A percentile compares a stretch with the other conserved stretches of the same genome.
phyloP scores from a whole-genome alignment of 257 asterid species.

The Rhazya stricta region DNA sequence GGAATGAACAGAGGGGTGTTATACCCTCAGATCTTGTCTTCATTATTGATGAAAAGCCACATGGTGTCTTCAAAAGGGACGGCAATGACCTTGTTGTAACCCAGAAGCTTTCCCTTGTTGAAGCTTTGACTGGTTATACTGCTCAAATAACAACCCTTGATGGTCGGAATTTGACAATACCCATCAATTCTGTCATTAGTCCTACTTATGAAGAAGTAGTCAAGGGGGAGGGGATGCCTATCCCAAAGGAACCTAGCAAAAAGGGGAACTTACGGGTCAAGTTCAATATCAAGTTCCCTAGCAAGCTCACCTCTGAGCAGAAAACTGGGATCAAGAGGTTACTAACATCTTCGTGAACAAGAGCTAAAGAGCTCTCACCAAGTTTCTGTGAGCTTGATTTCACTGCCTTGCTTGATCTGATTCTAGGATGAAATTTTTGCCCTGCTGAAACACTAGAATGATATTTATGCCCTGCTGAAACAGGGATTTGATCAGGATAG shows the following conservation, averaged over 20 bases:
- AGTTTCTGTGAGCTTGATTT: not conserved
- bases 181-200: conserved; percentile 51
- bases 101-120: conserved; percentile 67
- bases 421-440: not conserved
- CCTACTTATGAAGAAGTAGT: conserved; percentile 77
- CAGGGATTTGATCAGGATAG: conserved; percentile 3
- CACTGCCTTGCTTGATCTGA: not conserved
- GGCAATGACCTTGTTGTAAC: conserved; percentile 73
- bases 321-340: conserved; percentile 70
- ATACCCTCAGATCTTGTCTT: conserved; percentile 82
- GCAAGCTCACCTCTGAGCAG: conserved; percentile 83
- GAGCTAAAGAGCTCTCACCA: not conserved
- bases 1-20: conserved; percentile 68
- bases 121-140: conserved; percentile 74
- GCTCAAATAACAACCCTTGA: conserved; percentile 70
- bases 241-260: conserved; percentile 78
- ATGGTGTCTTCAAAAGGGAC: conserved; percentile 64
- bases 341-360: conserved; percentile 40
- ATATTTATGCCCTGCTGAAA: not conserved
- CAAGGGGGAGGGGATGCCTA: conserved; percentile 92
- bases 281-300: conserved; percentile 75
- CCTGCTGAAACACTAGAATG: not conserved
- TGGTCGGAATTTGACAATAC: conserved; percentile 59
- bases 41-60: conserved; percentile 89
- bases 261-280: conserved; percentile 72